A percentile compares a stretch with the other conserved stretches of the same genome.
Evolutionary conservation across 1,284 basidiomycete species (phyloP).

Genomic region (Ustilago sp.): DNA sequence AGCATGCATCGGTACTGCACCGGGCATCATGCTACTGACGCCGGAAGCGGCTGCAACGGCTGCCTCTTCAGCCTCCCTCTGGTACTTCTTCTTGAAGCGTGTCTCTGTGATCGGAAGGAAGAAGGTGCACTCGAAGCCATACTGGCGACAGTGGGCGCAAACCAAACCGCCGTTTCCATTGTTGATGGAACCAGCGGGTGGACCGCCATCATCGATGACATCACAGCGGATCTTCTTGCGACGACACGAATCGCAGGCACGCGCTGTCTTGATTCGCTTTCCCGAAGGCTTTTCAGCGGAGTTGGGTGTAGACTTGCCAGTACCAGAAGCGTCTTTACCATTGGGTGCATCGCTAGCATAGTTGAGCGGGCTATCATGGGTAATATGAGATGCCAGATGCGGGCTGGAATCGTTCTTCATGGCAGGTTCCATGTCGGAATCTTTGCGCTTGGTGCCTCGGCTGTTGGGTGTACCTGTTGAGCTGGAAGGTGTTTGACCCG

Average conservation of each 20-base stretch:
- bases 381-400: not conserved
- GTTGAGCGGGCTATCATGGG: slow-evolving; percentile 31
- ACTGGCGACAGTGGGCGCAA: slow-evolving; percentile 58
- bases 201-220: slow-evolving; percentile 65
- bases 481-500: slow-evolving; percentile 29
- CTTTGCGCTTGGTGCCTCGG: slow-evolving; percentile 38
- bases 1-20: slow-evolving; percentile 18
- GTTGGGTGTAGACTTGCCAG: slow-evolving; percentile 17
- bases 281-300: slow-evolving; percentile 40
- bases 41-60: slow-evolving; percentile 54
- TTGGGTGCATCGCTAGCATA: slow-evolving; percentile 26
- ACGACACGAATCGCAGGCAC: slow-evolving; percentile 90
- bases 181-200: slow-evolving; percentile 51
- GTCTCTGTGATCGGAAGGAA: slow-evolving; percentile 98
- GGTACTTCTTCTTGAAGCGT: slow-evolving; percentile 94
- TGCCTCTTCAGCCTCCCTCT: slow-evolving; percentile 75
- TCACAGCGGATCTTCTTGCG: slow-evolving; percentile 87
- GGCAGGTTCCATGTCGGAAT: slow-evolving; percentile 31
- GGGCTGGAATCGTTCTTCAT: slow-evolving; percentile 35
- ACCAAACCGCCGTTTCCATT: slow-evolving; percentile 59
- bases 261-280: slow-evolving; percentile 88
- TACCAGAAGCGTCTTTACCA: slow-evolving; percentile 19
- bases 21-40: slow-evolving; percentile 15
- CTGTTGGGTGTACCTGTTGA: slow-evolving; percentile 39
- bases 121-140: slow-evolving; percentile 73